A percentile compares a stretch with the other conserved stretches of the same genome.
phyloP scores from a whole-genome alignment of 495 filamentous ascomycete species.

The Neurospora terricola region DNA sequence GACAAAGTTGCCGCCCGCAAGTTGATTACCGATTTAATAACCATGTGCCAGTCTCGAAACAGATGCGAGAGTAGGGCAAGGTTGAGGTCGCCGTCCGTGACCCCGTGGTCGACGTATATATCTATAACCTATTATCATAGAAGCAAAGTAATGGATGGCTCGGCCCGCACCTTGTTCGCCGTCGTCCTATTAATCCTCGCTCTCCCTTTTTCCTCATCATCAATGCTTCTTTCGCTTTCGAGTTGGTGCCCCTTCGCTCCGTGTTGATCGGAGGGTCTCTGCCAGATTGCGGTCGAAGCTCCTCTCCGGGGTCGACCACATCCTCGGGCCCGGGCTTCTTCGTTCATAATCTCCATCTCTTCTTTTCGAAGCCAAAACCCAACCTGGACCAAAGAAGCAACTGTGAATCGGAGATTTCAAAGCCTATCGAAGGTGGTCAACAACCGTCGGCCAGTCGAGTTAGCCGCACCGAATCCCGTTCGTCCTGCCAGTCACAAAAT shows the following conservation, averaged over 20 bases:
- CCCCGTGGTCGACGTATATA: neutral
- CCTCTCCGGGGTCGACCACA: neutral
- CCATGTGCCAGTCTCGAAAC: neutral
- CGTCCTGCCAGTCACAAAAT: neutral
- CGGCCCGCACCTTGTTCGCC: neutral
- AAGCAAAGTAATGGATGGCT: neutral
- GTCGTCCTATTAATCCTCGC: neutral
- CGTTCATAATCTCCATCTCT: neutral
- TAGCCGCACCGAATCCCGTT: neutral
- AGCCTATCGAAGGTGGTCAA: neutral
- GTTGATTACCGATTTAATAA: neutral
- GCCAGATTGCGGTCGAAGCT: neutral
- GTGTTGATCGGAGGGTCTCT: neutral
- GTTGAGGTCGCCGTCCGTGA: neutral
- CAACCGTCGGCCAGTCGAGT: neutral
- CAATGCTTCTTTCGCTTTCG: neutral
- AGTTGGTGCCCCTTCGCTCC: neutral
- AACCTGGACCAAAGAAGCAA: neutral
- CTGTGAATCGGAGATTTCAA: neutral
- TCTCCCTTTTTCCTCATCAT: neutral
- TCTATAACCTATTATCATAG: neutral
- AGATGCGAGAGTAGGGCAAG: neutral
- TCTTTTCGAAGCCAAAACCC: neutral
- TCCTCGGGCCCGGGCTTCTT: neutral
- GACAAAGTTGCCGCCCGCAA: neutral